Base-by-base conservation (phyloP, 495 filamentous ascomycete genomes). In the Hypoxylon crocopeplum region DNA sequence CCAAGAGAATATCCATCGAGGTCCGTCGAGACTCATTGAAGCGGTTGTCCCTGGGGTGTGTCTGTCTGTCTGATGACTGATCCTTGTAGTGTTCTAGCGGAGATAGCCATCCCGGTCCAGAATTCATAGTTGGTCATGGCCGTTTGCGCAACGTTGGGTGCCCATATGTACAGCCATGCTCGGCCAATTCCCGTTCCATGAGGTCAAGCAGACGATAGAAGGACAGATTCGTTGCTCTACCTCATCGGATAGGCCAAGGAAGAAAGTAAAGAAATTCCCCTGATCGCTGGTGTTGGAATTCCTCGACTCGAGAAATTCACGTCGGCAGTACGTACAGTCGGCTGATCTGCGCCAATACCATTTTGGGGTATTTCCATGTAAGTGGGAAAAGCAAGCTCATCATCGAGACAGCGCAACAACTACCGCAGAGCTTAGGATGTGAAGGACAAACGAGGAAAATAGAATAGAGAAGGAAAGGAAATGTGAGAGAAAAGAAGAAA, bases 361-460 rank as follows among this genome's bases (percentile, higher is more conserved):
- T 67, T 67, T 69, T 67, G 56, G 59, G 59, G 52, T 49, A 67
- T 55, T 37, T 66, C 29, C 51, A 50, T 62, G 20, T 62, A 62
- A 62, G 59, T 51, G 51, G 51, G 51, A 56, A 19, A 51, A 24
- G n/a, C 33, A 10, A 56, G 38, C 32, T 40, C 29, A 37, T 44
- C 38, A 24, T 51, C 33, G 45, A 19, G 24, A 50, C 53, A 56
- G 25, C 54, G 55, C 66, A 56, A 40, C 41, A 37, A 41, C 38
- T 13, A 22, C 22, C 22, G 13, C 54, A 61, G 27, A 27, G 19
- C 47, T 44, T 21, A 37, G 56, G 44, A 27, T 15, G 38, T 24
- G 16, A 61, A 48, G 41, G 45, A 17, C 42, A 58, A 54, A 58
- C 16, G 33, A 62, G 37, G 48, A 36, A 54, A 52, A 38, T 48